phyloP scores from a whole-genome alignment of 2,329 filamentous ascomycete species.

The Bipolaris sorokiniana region DNA sequence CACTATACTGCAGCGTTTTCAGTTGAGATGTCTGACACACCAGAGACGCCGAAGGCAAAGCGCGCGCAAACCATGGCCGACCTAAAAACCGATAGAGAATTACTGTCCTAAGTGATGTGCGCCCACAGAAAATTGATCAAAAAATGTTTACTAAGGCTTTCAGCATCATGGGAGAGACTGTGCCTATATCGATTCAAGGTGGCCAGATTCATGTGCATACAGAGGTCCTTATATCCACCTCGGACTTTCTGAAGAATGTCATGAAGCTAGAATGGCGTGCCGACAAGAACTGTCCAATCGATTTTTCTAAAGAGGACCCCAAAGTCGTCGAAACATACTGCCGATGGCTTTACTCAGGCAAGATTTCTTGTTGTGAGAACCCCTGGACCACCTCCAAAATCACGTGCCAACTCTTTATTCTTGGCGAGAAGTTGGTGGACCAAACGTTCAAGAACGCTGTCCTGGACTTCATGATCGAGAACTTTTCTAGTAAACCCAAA shows the following conservation, averaged over 20 bases:
- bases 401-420: constrained; percentile 2
- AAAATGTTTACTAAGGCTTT: not conserved
- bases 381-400: not conserved
- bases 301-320: constrained; percentile 6
- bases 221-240: not conserved
- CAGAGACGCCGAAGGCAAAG: not conserved
- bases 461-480: not conserved
- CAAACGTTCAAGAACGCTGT: not conserved
- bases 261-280: constrained; percentile 1
- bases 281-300: not conserved
- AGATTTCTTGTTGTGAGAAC: not conserved
- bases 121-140: not conserved
- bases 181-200: not conserved
- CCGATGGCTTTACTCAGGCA: constrained; percentile 7
- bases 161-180: not conserved
- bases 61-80: not conserved
- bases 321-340: constrained; percentile 10
- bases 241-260: not conserved
- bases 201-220: not conserved
- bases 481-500: no score
- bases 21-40: not conserved
- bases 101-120: not conserved
- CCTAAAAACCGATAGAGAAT: not conserved
- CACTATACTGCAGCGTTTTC: no score
- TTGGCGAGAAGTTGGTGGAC: constrained; percentile 8